These are phyloP conservation scores for Lipomyces mesembrius DNA, from an alignment of 805 yeast genomes.

Conservation along the genomic window DNA sequence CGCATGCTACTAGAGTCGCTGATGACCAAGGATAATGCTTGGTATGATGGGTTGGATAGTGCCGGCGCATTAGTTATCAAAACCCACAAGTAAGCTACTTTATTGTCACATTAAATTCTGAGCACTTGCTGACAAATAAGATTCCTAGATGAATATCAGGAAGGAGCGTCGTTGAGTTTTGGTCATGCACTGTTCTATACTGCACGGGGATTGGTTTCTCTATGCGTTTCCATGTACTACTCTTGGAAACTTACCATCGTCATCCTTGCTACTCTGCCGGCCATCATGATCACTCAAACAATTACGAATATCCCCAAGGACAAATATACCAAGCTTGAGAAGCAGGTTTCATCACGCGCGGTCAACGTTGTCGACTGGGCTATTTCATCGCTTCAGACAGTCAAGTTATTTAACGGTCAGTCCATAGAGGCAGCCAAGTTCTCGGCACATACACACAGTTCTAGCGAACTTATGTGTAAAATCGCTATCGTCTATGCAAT, in stretches of 20 bases:
- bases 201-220: slow-evolving; percentile 9
- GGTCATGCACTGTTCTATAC: slow-evolving; percentile 15
- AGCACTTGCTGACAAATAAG: slow-evolving; percentile 4
- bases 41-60: slow-evolving; percentile 33
- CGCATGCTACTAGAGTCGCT: slow-evolving; percentile 13
- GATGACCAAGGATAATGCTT: slow-evolving; percentile 14
- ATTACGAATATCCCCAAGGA: slow-evolving; percentile 59
- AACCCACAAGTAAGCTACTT: slow-evolving; percentile 23
- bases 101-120: not conserved
- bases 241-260: slow-evolving; percentile 88
- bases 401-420: slow-evolving; percentile 66
- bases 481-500: slow-evolving; percentile 49
- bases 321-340: slow-evolving; percentile 59
- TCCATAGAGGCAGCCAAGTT: slow-evolving; percentile 56
- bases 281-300: slow-evolving; percentile 58
- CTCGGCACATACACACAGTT: slow-evolving; percentile 47
- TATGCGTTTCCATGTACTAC: slow-evolving; percentile 69
- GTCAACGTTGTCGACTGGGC: slow-evolving; percentile 74
- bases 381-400: slow-evolving; percentile 60
- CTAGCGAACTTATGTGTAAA: slow-evolving; percentile 38
- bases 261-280: slow-evolving; percentile 73
- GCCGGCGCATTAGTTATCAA: slow-evolving; percentile 26
- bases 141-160: slow-evolving; percentile 27
- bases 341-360: slow-evolving; percentile 57
- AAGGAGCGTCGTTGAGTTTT: slow-evolving; percentile 24